phyloP scores from a whole-genome alignment of 306 rosid species.

The Lathyrus oleraceus region DNA sequence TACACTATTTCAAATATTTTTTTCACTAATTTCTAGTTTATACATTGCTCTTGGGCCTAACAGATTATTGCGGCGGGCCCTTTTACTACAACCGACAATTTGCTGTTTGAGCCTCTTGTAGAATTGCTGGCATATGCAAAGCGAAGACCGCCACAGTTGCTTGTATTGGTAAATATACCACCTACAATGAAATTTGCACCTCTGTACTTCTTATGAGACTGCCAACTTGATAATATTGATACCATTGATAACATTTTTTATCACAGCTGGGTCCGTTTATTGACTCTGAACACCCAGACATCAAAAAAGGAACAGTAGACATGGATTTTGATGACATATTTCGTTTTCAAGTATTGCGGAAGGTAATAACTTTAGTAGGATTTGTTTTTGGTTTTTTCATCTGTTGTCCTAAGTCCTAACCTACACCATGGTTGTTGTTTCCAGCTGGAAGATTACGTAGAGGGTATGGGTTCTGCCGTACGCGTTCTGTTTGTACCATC shows the following conservation, averaged over 20 bases:
- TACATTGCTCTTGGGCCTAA: constrained; percentile 29
- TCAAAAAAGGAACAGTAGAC: constrained; percentile 74
- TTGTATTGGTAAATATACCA: constrained; percentile 65
- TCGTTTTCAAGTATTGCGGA: constrained; percentile 60
- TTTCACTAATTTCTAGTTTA: constrained; percentile 24
- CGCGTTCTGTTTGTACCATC: constrained; percentile 86
- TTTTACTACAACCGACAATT: constrained; percentile 84
- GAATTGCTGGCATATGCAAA: constrained; percentile 87
- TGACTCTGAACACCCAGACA: constrained; percentile 85
- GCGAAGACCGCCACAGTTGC: constrained; percentile 72
- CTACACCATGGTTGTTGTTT: background rate
- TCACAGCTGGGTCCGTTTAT: constrained; percentile 89
- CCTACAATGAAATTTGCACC: constrained; percentile 25
- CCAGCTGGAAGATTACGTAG: constrained; percentile 81
- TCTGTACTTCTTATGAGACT: background rate
- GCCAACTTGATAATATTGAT: constrained; percentile 32
- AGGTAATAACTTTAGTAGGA: constrained; percentile 49
- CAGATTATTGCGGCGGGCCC: constrained; percentile 96
- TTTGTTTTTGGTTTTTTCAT: background rate
- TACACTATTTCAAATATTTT: constrained; percentile 2
- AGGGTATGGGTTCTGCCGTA: constrained; percentile 63
- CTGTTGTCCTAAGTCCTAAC: constrained; percentile 33
- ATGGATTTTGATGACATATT: constrained; percentile 83
- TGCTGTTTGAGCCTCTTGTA: constrained; percentile 79
- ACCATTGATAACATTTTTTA: constrained; percentile 36